A percentile compares a stretch with the other conserved stretches of the same genome.
Evolutionary conservation across 2,329 filamentous ascomycete species (phyloP).

Genomic region (Metarhizium robertsii): DNA sequence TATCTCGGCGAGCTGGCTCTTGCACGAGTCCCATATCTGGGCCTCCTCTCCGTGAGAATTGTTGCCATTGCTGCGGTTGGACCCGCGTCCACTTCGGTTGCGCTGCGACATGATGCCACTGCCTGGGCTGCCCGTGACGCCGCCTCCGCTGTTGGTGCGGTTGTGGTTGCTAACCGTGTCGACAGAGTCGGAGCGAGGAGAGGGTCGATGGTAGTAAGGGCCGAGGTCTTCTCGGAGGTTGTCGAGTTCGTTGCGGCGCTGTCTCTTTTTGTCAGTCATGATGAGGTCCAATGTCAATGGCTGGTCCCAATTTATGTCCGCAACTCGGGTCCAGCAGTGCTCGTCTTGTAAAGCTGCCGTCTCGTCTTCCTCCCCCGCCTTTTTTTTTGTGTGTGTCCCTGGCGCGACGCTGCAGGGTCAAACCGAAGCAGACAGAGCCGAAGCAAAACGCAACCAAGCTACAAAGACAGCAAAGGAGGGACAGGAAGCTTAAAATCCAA

Average conservation of each 20-base stretch:
- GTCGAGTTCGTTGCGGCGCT: slow-evolving; percentile 22
- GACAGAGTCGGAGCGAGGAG: slow-evolving; percentile 9
- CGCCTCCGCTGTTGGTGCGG: slow-evolving; percentile 8
- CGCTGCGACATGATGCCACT: slow-evolving; percentile 30
- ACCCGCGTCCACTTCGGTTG: slow-evolving; percentile 34
- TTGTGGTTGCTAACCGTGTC: slow-evolving; percentile 8
- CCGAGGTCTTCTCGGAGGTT: slow-evolving; percentile 25
- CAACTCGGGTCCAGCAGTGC: neutral
- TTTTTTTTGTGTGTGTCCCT: neutral
- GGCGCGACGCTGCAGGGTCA: neutral
- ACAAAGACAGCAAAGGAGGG: neutral
- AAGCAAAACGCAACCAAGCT: neutral
- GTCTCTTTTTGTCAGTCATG: slow-evolving; percentile 26
- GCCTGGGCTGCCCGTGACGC: neutral
- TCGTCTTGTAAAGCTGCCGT: neutral
- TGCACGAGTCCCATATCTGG: slow-evolving; percentile 32
- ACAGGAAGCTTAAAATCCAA: neutral
- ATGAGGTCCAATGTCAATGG: neutral
- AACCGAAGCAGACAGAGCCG: neutral
- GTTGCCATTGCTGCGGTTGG: slow-evolving; percentile 33
- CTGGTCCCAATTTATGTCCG: neutral
- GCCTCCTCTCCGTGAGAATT: slow-evolving; percentile 31
- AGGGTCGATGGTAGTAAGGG: slow-evolving; percentile 20
- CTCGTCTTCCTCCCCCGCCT: neutral
- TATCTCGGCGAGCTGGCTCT: slow-evolving; percentile 29